Percentiles rank a stretch among this genome's conserved stretches.
These are phyloP conservation scores for Aurifilum marmelostoma DNA, from an alignment of 2,329 filamentous ascomycete species.

Conservation along the genomic window DNA sequence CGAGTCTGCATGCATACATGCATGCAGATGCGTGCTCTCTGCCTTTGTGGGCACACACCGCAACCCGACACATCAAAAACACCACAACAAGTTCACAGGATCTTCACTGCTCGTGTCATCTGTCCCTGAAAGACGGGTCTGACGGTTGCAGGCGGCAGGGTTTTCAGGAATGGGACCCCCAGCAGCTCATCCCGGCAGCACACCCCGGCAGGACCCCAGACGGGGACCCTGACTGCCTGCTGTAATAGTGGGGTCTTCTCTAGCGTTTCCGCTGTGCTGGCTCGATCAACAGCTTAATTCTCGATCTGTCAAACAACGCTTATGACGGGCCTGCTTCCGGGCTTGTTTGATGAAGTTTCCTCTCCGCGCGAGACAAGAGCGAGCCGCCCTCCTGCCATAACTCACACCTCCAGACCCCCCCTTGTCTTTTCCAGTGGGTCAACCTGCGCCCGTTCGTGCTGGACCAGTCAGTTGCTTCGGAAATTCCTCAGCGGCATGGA, in stretches of 20 bases:
- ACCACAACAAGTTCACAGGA: background rate
- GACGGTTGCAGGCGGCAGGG: constrained; percentile 10
- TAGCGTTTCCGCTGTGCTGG: constrained; percentile 14
- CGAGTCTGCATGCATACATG: background rate
- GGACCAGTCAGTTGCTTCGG: background rate
- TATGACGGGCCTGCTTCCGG: constrained; percentile 9
- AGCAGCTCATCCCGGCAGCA: background rate
- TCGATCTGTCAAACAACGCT: constrained; percentile 19
- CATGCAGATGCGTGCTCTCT: background rate
- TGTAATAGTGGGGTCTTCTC: constrained; percentile 1
- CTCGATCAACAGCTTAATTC: constrained; percentile 17
- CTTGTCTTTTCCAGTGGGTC: background rate
- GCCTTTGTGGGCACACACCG: background rate
- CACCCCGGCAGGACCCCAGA: constrained; percentile 5
- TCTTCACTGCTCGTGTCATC: background rate
- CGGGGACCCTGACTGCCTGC: constrained; percentile 13
- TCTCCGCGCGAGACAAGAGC: background rate
- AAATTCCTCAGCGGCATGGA: background rate
- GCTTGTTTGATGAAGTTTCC: constrained; percentile 15
- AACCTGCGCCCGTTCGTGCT: background rate
- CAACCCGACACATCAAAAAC: background rate
- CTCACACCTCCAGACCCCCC: background rate
- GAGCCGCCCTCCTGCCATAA: background rate
- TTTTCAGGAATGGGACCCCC: background rate
- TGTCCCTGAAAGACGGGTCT: constrained; percentile 13